Conservation (phyloP, 2,329 filamentous ascomycete genomes). For the Grosmannia serpens region DNA sequence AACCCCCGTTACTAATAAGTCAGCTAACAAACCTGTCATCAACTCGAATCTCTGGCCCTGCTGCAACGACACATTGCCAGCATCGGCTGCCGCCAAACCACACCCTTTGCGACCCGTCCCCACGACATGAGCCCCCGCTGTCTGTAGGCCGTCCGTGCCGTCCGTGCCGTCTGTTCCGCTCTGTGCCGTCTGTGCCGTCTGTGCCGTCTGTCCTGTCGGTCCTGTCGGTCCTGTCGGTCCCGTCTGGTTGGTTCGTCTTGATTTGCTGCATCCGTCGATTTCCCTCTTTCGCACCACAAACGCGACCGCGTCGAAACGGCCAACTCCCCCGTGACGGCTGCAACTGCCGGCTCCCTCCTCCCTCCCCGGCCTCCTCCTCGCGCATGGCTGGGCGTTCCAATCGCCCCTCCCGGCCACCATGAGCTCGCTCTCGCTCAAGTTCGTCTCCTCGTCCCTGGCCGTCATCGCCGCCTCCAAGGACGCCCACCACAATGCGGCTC, state of each 20-base stretch:
- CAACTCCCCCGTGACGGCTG: neutral
- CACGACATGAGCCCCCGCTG: neutral
- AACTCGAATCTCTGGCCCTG: neutral
- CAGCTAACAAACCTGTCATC: neutral
- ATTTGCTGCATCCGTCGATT: no score
- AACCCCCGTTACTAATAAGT: no score
- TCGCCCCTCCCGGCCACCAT: slow-evolving; percentile 44
- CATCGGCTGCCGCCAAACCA: neutral
- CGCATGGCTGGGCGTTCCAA: slow-evolving; percentile 35
- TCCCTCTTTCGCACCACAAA: neutral
- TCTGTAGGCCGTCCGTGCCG: neutral
- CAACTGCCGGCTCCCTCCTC: neutral
- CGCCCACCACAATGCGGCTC: slow-evolving; percentile 72
- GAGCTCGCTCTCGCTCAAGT: slow-evolving; percentile 91
- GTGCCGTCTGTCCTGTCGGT: no score
- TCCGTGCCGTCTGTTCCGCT: neutral
- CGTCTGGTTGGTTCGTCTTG: no score
- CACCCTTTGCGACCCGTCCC: neutral
- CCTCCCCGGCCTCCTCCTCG: slow-evolving; percentile 1
- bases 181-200: neutral
- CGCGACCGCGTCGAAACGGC: neutral
- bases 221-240: no score
- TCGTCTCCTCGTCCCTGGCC: slow-evolving; percentile 88
- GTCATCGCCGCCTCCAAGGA: slow-evolving; percentile 87
- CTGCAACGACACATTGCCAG: neutral